phyloP scores from a whole-genome alignment of 208 protist genomes.

The Tetramitus jugosus region DNA sequence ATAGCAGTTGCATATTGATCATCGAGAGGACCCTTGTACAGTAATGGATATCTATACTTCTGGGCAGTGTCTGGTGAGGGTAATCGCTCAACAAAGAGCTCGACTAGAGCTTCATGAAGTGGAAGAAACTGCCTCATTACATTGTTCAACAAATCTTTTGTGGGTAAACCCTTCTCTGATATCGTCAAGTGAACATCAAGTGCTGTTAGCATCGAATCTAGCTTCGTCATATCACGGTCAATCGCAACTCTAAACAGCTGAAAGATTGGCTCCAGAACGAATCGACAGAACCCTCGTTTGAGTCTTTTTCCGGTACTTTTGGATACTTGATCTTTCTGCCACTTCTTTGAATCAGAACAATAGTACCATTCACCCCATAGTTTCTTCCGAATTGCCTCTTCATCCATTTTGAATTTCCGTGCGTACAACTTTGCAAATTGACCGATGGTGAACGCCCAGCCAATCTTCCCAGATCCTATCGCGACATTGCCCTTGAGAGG shows the following conservation, averaged over 20 bases:
- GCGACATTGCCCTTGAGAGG: slow-evolving; percentile 82
- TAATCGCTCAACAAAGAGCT: no score
- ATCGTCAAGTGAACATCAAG: no score
- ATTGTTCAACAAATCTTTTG: no score
- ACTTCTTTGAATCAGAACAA: slow-evolving; percentile 75
- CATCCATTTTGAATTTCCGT: slow-evolving; percentile 82
- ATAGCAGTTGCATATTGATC: slow-evolving; percentile 39
- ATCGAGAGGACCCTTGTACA: slow-evolving; percentile 49
- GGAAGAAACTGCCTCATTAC: no score
- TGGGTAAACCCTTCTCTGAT: no score
- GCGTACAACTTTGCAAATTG: slow-evolving; percentile 86
- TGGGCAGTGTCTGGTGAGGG: no score
- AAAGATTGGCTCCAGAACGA: slow-evolving; percentile 95
- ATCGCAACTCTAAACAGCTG: slow-evolving; percentile 68
- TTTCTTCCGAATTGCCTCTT: slow-evolving; percentile 56
- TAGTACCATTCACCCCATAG: slow-evolving; percentile 92
- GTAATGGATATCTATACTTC: no score
- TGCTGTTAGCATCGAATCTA: no score
- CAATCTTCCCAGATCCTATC: slow-evolving; percentile 96
- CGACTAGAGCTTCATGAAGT: no score
- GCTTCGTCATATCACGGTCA: no score
- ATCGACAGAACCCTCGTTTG: slow-evolving; percentile 83
- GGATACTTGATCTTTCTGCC: slow-evolving; percentile 39
- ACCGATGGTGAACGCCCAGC: slow-evolving; percentile 96
- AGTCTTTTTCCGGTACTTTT: slow-evolving; percentile 50